These are phyloP conservation scores for Podospora fimiseda DNA, from an alignment of 495 filamentous ascomycete species.

Conservation along the genomic window DNA sequence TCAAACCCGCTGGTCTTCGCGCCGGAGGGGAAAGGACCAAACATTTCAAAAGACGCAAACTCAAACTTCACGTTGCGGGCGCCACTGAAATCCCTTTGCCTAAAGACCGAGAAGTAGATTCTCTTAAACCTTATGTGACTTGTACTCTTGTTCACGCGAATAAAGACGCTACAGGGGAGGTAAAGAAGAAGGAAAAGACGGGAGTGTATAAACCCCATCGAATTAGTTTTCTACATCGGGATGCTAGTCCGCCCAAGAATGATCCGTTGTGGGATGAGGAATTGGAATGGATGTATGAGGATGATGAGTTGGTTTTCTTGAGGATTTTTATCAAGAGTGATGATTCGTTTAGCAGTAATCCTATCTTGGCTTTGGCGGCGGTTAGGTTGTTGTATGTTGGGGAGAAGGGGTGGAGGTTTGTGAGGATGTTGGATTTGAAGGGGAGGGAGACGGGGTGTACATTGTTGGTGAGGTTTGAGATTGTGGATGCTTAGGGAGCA, in stretches of 20 bases:
- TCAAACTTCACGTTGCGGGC: slow-evolving; percentile 42
- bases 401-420: slow-evolving; percentile 44
- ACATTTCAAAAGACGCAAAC: slow-evolving; percentile 25
- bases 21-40: slow-evolving; percentile 35
- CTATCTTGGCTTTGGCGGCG: slow-evolving; percentile 40
- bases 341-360: slow-evolving; percentile 44
- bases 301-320: slow-evolving; percentile 48
- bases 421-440: slow-evolving; percentile 48
- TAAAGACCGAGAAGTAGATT: slow-evolving; percentile 25
- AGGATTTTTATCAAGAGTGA: slow-evolving; percentile 50
- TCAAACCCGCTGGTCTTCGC: slow-evolving; percentile 48
- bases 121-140: slow-evolving; percentile 48
- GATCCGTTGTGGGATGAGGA: slow-evolving; percentile 48
- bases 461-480: slow-evolving; percentile 45
- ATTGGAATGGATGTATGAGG: slow-evolving; percentile 50
- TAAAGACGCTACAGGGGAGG: slow-evolving; percentile 17
- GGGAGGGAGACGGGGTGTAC: slow-evolving; percentile 46
- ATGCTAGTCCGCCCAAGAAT: slow-evolving; percentile 31
- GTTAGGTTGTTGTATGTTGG: slow-evolving; percentile 42
- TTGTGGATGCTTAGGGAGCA: too few relatives aligned
- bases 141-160: slow-evolving; percentile 43
- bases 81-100: slow-evolving; percentile 45
- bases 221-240: slow-evolving; percentile 30
- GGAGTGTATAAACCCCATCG: slow-evolving; percentile 41
- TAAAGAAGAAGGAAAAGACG: slow-evolving; percentile 45